A percentile compares a stretch with the other conserved stretches of the same genome.
Evolutionary conservation across 2,329 filamentous ascomycete species (phyloP).

Genomic region (Nigrospora oryzae): DNA sequence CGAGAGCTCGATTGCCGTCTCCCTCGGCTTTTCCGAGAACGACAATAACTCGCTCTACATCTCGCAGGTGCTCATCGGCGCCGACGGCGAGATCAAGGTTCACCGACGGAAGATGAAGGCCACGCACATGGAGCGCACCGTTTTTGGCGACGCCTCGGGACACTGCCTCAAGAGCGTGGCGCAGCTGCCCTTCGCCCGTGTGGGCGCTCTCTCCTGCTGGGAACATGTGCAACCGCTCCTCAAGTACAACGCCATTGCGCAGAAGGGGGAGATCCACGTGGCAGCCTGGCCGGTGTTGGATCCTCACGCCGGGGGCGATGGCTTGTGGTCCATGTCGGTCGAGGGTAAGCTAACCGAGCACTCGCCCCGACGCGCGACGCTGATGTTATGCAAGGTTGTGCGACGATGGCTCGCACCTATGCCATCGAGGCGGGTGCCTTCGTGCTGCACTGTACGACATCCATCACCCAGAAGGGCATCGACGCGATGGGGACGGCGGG

Average conservation of each 20-base stretch:
- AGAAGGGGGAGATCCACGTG: slow-evolving; percentile 37
- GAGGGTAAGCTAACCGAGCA: slow-evolving; percentile 11
- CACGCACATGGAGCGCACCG: slow-evolving; percentile 41
- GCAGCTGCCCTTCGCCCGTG: slow-evolving; percentile 15
- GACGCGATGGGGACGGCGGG: slow-evolving; percentile 29
- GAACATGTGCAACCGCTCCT: slow-evolving; percentile 42
- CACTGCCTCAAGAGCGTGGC: slow-evolving; percentile 28
- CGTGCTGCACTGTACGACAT: slow-evolving; percentile 42
- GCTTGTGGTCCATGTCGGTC: slow-evolving; percentile 21
- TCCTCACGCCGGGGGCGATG: slow-evolving; percentile 8
- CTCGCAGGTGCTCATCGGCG: slow-evolving; percentile 33
- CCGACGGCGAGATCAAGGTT: slow-evolving; percentile 27
- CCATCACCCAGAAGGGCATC: slow-evolving; percentile 35
- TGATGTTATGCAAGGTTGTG: slow-evolving; percentile 18
- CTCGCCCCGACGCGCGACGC: no score
- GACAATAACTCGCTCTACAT: slow-evolving; percentile 31
- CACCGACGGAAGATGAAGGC: slow-evolving; percentile 42
- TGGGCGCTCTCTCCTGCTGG: slow-evolving; percentile 40
- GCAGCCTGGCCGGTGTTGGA: slow-evolving; percentile 34
- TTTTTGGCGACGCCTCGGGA: slow-evolving; percentile 37
- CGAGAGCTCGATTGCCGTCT: slow-evolving; percentile 28
- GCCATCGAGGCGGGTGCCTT: slow-evolving; percentile 47
- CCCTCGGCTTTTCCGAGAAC: slow-evolving; percentile 33
- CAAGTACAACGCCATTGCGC: slow-evolving; percentile 34
- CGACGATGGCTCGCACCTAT: slow-evolving; percentile 40